A percentile compares a stretch with the other conserved stretches of the same genome.
Conservation (phyloP, 2,329 filamentous ascomycete genomes). For the Fusarium virguliforme region DNA sequence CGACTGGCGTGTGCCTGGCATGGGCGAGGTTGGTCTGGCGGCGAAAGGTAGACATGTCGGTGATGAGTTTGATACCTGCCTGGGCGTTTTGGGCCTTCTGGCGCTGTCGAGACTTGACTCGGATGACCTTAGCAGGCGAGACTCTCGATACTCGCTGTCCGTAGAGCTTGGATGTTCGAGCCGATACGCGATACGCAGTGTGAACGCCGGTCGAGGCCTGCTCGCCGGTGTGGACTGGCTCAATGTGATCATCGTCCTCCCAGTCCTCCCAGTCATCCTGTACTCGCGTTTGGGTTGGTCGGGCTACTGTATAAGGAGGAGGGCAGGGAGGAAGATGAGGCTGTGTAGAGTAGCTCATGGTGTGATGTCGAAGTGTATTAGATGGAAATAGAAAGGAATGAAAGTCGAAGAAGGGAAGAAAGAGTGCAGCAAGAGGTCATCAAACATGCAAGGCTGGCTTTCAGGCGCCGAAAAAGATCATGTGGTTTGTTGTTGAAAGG, state of each 20-base stretch:
- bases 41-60: slow-evolving; percentile 74
- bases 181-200: slow-evolving; percentile 37
- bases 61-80: slow-evolving; percentile 78
- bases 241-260: slow-evolving; percentile 65
- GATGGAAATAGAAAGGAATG: slow-evolving; percentile 15
- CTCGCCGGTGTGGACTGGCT: slow-evolving; percentile 59
- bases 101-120: slow-evolving; percentile 72
- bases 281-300: slow-evolving; percentile 39
- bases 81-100: slow-evolving; percentile 74
- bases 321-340: slow-evolving; percentile 34
- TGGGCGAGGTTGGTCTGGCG: slow-evolving; percentile 59
- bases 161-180: slow-evolving; percentile 36
- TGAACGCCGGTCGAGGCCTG: slow-evolving; percentile 53
- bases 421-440: slow-evolving; percentile 24
- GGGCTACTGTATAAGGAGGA: slow-evolving; percentile 38
- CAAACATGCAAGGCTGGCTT: slow-evolving; percentile 30
- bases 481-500: slow-evolving; percentile 28
- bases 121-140: slow-evolving; percentile 60
- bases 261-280: slow-evolving; percentile 69
- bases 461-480: slow-evolving; percentile 19
- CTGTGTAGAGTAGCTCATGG: slow-evolving; percentile 37
- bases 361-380: slow-evolving; percentile 29
- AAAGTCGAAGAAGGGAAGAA: slow-evolving; percentile 8
- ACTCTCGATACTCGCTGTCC: slow-evolving; percentile 53
- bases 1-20: slow-evolving; percentile 52